phyloP scores from a whole-genome alignment of 2,329 filamentous ascomycete genomes.

The Drechslerella coelobrocha region DNA sequence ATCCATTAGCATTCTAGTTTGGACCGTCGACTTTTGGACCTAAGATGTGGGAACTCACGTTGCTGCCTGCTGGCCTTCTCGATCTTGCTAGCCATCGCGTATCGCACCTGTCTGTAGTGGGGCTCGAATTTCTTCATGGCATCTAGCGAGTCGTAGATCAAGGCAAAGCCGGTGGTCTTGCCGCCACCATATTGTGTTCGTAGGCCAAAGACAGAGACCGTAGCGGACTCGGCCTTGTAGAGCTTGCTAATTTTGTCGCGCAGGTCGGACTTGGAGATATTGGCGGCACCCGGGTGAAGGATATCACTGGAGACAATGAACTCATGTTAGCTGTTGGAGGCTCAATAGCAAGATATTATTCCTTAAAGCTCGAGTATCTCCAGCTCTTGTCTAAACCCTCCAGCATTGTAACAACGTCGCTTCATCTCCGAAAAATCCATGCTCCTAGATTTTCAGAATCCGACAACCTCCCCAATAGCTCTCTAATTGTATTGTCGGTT shows the following conservation, averaged over 20 bases:
- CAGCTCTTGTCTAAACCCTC: slow-evolving; percentile 20
- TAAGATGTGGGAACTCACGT: slow-evolving; percentile 72
- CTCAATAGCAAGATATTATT: background rate
- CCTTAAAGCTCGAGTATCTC: slow-evolving; percentile 11
- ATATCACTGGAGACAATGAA: slow-evolving; percentile 74
- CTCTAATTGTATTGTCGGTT: background rate
- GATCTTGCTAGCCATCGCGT: slow-evolving; percentile 89
- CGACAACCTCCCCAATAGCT: background rate
- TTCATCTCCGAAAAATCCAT: no score
- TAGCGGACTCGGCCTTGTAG: slow-evolving; percentile 98
- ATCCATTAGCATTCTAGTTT: slow-evolving; percentile 46
- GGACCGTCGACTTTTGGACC: background rate
- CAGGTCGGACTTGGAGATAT: slow-evolving; percentile 99
- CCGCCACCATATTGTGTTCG: slow-evolving; percentile 99
- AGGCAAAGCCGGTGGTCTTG: slow-evolving; percentile 98
- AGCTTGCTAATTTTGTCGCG: slow-evolving; percentile 90
- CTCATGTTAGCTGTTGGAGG: slow-evolving; percentile 36
- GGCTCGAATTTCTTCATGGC: slow-evolving; percentile 99
- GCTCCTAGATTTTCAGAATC: background rate
- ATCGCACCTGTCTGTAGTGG: slow-evolving; percentile 92
- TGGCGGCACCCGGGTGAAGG: slow-evolving; percentile 97
- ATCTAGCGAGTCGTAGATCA: slow-evolving; percentile 97
- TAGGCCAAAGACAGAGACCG: slow-evolving; percentile 97
- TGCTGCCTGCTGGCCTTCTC: slow-evolving; percentile 99
- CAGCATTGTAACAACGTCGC: slow-evolving; percentile 10